A percentile compares a stretch with the other conserved stretches of the same genome.
These are phyloP conservation scores for Colletotrichum karsti DNA, from an alignment of 2,329 filamentous ascomycete genomes.

Conservation along the genomic window DNA sequence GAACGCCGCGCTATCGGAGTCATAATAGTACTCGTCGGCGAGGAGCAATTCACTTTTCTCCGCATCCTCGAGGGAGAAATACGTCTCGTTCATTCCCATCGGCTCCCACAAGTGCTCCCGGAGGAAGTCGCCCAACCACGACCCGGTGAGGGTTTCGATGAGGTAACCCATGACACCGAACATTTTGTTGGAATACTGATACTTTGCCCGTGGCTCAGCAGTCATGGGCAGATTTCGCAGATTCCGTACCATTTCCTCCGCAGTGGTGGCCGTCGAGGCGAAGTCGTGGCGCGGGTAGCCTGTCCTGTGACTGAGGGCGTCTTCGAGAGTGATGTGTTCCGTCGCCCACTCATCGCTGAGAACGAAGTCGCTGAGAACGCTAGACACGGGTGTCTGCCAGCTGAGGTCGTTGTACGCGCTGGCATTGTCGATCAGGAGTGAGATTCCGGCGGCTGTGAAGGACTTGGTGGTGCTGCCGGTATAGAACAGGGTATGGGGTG, in stretches of 20 bases:
- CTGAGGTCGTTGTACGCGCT: conserved; percentile 43
- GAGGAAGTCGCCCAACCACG: conserved; percentile 49
- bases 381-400: conserved; percentile 56
- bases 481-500: conserved; percentile 61
- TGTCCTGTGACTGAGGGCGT: conserved; percentile 61
- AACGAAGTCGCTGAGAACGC: conserved; percentile 61
- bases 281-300: conserved; percentile 56
- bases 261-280: conserved; percentile 36
- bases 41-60: conserved; percentile 37
- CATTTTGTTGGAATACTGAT: conserved; percentile 61
- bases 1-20: conserved; percentile 35
- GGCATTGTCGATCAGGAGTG: conserved; percentile 55
- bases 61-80: conserved; percentile 39
- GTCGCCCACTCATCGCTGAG: conserved; percentile 55
- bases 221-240: conserved; percentile 54
- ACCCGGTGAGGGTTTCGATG: conserved; percentile 50
- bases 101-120: conserved; percentile 51
- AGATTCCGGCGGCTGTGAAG: conserved; percentile 57
- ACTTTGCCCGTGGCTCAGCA: conserved; percentile 52
- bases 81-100: conserved; percentile 55
- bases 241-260: conserved; percentile 48
- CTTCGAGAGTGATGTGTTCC: conserved; percentile 59
- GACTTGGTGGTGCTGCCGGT: conserved; percentile 66
- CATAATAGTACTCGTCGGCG: conserved; percentile 52
- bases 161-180: conserved; percentile 54